phyloP scores from a whole-genome alignment of 2,329 filamentous ascomycete species.

The Sarocladiaceae sp. region DNA sequence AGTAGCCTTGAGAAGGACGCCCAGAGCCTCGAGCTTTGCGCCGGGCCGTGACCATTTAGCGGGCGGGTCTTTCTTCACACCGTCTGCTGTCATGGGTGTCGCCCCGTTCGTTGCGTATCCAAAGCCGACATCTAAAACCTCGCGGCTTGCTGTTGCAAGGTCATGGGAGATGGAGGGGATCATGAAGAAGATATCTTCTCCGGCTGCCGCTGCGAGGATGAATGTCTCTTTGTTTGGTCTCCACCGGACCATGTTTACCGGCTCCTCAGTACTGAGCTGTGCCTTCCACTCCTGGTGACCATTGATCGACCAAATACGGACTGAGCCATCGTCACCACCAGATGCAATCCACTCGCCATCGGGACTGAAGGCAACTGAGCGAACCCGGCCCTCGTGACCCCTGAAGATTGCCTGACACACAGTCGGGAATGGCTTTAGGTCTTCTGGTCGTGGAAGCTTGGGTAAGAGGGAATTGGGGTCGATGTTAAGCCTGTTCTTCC shows the following conservation, averaged over 20 bases:
- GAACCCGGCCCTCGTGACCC: conserved; percentile 83
- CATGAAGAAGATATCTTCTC: conserved; percentile 80
- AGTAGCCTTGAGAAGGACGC: conserved; percentile 74
- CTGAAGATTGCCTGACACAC: conserved; percentile 80
- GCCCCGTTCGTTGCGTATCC: conserved; percentile 73
- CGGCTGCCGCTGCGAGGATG: conserved; percentile 76
- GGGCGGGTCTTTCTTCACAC: conserved; percentile 64
- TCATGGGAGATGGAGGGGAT: conserved; percentile 70
- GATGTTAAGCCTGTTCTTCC: conserved; percentile 92
- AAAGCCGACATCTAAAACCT: conserved; percentile 81
- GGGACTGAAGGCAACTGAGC: conserved; percentile 78
- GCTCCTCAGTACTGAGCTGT: conserved; percentile 68
- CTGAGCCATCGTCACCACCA: conserved; percentile 89
- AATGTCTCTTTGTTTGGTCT: conserved; percentile 74
- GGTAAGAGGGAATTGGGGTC: conserved; percentile 89
- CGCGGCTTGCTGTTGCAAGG: conserved; percentile 67
- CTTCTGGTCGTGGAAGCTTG: conserved; percentile 86
- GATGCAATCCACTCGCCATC: conserved; percentile 80
- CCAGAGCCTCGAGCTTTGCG: conserved; percentile 63
- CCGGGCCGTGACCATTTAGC: conserved; percentile 81
- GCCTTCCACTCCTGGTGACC: conserved; percentile 84
- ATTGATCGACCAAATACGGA: conserved; percentile 86
- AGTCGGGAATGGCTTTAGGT: conserved; percentile 91
- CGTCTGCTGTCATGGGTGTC: conserved; percentile 45
- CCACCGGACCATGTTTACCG: conserved; percentile 86